Conservation (phyloP, 495 filamentous ascomycete species). For the Collariella sp. region DNA sequence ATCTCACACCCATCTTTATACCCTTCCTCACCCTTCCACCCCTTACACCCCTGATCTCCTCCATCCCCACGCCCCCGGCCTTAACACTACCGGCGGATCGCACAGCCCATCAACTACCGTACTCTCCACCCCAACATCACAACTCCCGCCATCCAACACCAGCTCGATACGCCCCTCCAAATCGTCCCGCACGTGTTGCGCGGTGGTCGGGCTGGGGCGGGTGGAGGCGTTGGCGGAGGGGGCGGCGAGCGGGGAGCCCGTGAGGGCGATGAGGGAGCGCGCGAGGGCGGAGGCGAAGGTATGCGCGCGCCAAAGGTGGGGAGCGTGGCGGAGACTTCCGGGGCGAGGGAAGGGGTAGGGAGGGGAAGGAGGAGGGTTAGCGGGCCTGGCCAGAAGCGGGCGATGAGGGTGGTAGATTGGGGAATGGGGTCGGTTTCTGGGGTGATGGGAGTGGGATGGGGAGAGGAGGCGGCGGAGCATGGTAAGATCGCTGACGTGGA, state of each 20-base stretch:
- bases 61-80: conserved; percentile 91
- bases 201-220: conserved; percentile 81
- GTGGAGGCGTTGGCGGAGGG: conserved; percentile 93
- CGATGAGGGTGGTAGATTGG: conserved; percentile 76
- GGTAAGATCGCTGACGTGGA: conserved; percentile 73
- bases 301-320: conserved; percentile 84
- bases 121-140: conserved; percentile 84
- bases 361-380: conserved; percentile 85
- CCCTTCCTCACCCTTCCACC: conserved; percentile 66
- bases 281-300: conserved; percentile 77
- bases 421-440: conserved; percentile 50
- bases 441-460: neutral
- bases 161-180: conserved; percentile 74
- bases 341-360: conserved; percentile 61
- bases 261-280: conserved; percentile 67
- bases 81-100: conserved; percentile 67
- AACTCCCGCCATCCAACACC: conserved; percentile 83
- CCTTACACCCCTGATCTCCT: conserved; percentile 63
- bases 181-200: conserved; percentile 81
- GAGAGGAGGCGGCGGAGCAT: conserved; percentile 63
- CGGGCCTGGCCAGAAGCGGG: conserved; percentile 87
- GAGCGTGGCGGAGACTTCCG: conserved; percentile 79
- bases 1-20: conserved; percentile 55
- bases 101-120: conserved; percentile 91
- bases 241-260: conserved; percentile 76